Evolutionary conservation across 2,329 filamentous ascomycete species (phyloP).

Genomic region (Aspergillus brasiliensis): DNA sequence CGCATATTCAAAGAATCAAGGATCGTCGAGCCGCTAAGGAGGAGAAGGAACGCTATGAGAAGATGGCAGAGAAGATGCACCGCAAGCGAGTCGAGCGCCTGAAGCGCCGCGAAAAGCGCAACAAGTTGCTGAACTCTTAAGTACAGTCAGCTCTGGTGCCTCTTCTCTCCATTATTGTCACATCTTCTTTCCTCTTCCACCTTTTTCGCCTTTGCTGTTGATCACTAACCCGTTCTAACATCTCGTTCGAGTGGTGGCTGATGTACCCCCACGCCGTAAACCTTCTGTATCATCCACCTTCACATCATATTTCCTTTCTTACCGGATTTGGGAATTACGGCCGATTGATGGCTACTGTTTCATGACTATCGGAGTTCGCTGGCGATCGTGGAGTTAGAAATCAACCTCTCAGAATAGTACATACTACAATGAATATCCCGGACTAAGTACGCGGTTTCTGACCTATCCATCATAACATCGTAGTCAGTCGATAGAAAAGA

Average conservation of each 20-base stretch:
- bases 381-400: conserved; percentile 1
- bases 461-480: not conserved
- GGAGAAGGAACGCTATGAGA: conserved; percentile 88
- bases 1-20: conserved; percentile 75
- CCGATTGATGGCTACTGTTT: not conserved
- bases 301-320: not conserved
- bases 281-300: not conserved
- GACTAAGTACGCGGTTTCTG: not conserved
- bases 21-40: conserved; percentile 86
- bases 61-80: conserved; percentile 98
- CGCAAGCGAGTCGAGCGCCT: conserved; percentile 88
- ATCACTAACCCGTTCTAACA: not conserved
- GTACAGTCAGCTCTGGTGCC: conserved; percentile 2
- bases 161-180: not conserved
- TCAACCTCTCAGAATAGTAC: not conserved
- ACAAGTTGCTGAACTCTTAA: conserved; percentile 51
- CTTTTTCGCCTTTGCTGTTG: not conserved
- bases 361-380: not conserved
- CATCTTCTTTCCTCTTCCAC: not conserved
- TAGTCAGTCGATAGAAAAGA: not conserved
- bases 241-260: not conserved
- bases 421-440: not conserved
- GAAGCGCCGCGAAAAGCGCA: conserved; percentile 95
- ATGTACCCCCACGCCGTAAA: not conserved
- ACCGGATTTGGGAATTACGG: not conserved